Evolutionary conservation across 169 alveolate genomes (phyloP), one percentile per base, ranked within the genome.

Genomic region (Theileria parva): DNA sequence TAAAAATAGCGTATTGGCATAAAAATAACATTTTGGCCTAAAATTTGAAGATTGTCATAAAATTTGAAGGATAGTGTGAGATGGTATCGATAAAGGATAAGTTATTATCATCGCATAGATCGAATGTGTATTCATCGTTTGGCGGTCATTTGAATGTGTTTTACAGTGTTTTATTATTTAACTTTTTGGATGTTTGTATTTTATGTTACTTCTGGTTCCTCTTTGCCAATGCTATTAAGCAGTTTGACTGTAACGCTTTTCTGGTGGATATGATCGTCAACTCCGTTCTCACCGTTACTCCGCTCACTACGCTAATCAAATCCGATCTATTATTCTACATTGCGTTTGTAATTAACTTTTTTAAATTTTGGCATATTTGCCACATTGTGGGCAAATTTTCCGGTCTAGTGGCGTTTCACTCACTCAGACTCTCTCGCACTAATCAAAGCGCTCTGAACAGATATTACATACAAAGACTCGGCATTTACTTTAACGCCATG

Each of bases 21-120:
- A n/a, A n/a, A n/a, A n/a, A n/a, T n/a, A n/a, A n/a, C n/a, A n/a
- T n/a, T n/a, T n/a, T n/a, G n/a, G n/a, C n/a, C n/a, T n/a, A n/a
- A n/a, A n/a, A n/a, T n/a, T n/a, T n/a, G n/a, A n/a, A n/a, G n/a
- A n/a, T n/a, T n/a, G n/a, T n/a, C n/a, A n/a, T n/a, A n/a, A n/a
- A 27, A 9, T n/a, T 27, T 61, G 9, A 13, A 9, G 7, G 69
- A 12, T 21, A 57, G 5, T 48, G 4, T 27, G 55, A 72, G 11
- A 72, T 72, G 79, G 9, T 53, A 19, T 11, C 55, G 5, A 2
- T 13, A 2, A 72, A 25, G 11, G 79, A 72, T 57, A 72, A 72
- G 27, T 72, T 72, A 15, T 72, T 72, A 72, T 72, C 79, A 11
- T 23, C 28, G 19, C 79, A 72, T 13, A 50, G 79, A 19, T 72